Base-by-base conservation (phyloP, 495 filamentous ascomycete genomes). In the Penicillium soppii region DNA sequence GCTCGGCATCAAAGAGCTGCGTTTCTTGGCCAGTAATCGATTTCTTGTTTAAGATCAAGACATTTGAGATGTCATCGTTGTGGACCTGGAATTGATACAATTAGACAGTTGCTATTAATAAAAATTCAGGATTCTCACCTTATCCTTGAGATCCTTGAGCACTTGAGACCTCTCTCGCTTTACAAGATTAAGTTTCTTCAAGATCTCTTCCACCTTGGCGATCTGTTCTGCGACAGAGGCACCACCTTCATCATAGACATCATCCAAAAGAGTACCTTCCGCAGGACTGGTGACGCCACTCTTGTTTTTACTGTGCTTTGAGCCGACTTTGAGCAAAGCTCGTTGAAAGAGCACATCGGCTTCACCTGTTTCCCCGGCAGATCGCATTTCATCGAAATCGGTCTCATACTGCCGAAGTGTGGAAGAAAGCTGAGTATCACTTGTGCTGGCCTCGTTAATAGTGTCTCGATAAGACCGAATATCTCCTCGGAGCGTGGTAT, bases 21-120 rank as follows among this genome's bases (percentile, higher is more conserved):
- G 75, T 86, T 63, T 97, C 94, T 61, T 90, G 91, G 21, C 73
- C 73, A 26, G 89, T 76, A 54, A 97, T 90, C 2, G 90, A 84
- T 62, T 97, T 97, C 62, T 97, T 96, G 76, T 98, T 98, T 30
- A 98, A 76, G 40, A 98, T 97, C 56, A 97, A 72, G 20, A 97
- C 91, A 61, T 95, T 92, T 10, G 92, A 96, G 54, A 97, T 97
- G 61, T 98, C 95, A 59, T 98, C 95, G 59, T 85, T 88, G 70
- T 94, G 94, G 40, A 92, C 86, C 92, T 98, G 50, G 27, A 35
- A 21, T 10, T 15, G 4, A 21, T 38, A 61, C 36, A 60, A 45
- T 39, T 7, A 43, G 36, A 22, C 17, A 2, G 12, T 30, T 27
- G 16, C 25, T 7, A 40, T 25, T 16, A 9, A 27, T 2, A 51